Conservation (phyloP, 2,329 filamentous ascomycete genomes). For the Calonectria pauciramosa region DNA sequence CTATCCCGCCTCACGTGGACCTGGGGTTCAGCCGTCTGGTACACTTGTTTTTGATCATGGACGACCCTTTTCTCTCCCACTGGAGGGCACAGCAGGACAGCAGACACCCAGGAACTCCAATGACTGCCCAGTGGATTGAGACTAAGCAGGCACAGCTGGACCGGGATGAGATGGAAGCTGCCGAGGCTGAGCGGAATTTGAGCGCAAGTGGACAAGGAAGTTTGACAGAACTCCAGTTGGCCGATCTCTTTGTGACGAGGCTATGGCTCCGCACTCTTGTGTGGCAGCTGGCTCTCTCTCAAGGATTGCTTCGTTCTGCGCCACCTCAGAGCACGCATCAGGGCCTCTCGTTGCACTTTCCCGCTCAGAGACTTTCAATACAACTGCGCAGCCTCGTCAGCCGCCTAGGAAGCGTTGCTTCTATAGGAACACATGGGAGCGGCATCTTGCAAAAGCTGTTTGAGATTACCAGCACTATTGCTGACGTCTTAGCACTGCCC, state of each 20-base stretch:
- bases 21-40: constrained; percentile 55
- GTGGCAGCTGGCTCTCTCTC: constrained; percentile 58
- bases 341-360: constrained; percentile 56
- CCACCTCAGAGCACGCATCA: constrained; percentile 51
- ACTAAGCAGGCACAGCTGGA: constrained; percentile 57
- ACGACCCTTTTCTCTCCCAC: constrained; percentile 54
- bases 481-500: constrained; percentile 68
- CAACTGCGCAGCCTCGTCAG: constrained; percentile 55
- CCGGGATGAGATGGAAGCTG: constrained; percentile 51
- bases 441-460: constrained; percentile 72
- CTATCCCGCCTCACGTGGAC: constrained; percentile 53
- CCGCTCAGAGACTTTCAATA: constrained; percentile 53
- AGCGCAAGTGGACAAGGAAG: constrained; percentile 39
- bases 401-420: constrained; percentile 52
- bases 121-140: constrained; percentile 57
- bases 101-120: constrained; percentile 29
- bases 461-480: constrained; percentile 71
- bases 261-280: constrained; percentile 58
- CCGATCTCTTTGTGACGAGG: constrained; percentile 56
- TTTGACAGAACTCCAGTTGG: constrained; percentile 56
- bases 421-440: constrained; percentile 68
- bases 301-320: constrained; percentile 53
- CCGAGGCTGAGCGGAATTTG: constrained; percentile 45
- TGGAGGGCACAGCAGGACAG: constrained; percentile 52
- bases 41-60: constrained; percentile 54